A percentile compares a stretch with the other conserved stretches of the same genome.
Conservation (phyloP, 139 green algal genomes). For the Prasinococcaceae sp. region DNA sequence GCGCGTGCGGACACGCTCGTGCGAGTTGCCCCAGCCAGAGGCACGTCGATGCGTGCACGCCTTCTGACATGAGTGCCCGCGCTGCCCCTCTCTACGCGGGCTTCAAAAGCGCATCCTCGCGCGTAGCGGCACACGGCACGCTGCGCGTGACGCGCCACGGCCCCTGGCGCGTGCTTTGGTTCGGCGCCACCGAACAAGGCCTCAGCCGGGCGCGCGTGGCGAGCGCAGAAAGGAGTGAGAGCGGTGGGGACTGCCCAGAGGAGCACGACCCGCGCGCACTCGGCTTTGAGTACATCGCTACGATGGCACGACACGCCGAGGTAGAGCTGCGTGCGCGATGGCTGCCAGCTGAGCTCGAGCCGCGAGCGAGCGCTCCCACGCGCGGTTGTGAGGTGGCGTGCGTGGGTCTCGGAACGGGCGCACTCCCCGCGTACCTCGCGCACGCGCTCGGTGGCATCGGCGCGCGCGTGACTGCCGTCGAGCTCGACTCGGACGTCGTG, state of each 20-base stretch:
- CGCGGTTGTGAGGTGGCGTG: not conserved
- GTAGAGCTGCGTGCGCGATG: no score
- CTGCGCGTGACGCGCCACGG: not conserved
- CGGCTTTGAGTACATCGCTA: conserved; percentile 4
- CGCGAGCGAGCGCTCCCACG: not conserved
- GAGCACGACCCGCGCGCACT: not conserved
- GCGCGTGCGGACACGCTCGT: no score
- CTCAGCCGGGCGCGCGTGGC: not conserved
- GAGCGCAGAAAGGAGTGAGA: no score
- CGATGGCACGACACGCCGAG: not conserved
- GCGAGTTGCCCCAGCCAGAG: no score
- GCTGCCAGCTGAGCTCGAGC: no score
- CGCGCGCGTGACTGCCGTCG: not conserved
- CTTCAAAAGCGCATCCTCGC: not conserved
- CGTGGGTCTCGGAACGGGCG: conserved; percentile 1
- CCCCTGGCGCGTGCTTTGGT: conserved; percentile 1
- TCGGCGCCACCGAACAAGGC: conserved; percentile 1
- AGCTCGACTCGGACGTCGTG: not conserved
- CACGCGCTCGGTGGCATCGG: not conserved
- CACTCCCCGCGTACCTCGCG: not conserved
- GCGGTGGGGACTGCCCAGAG: not conserved
- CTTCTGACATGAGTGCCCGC: no score
- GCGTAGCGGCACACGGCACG: not conserved
- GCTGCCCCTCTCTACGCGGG: not conserved
- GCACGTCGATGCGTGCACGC: no score